These are phyloP conservation scores for Ophiocordyceps australis DNA, from an alignment of 2,329 filamentous ascomycete genomes.

Conservation along the genomic window DNA sequence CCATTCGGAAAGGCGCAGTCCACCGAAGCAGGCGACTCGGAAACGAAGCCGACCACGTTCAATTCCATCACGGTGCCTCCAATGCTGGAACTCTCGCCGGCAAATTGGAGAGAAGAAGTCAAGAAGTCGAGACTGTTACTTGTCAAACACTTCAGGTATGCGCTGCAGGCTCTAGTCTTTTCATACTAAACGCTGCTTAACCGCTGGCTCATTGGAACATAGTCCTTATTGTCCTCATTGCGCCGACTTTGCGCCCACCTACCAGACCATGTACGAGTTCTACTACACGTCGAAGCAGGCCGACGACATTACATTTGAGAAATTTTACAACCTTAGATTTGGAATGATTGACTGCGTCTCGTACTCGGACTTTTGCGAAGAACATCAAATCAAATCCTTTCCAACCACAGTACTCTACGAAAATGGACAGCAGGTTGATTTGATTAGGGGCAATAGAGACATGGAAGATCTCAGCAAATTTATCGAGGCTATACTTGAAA, in stretches of 20 bases:
- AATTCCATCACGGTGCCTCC: slow-evolving; percentile 50
- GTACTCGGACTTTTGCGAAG: slow-evolving; percentile 58
- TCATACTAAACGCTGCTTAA: too few species aligned
- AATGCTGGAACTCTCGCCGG: slow-evolving; percentile 38
- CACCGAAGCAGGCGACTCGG: slow-evolving; percentile 15
- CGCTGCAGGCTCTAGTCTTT: neutral
- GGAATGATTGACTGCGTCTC: slow-evolving; percentile 73
- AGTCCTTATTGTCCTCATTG: slow-evolving; percentile 56
- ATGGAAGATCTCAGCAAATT: slow-evolving; percentile 48
- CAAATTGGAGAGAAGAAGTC: slow-evolving; percentile 37
- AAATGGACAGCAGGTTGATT: slow-evolving; percentile 50
- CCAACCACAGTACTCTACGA: slow-evolving; percentile 70
- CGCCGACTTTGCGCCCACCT: slow-evolving; percentile 61
- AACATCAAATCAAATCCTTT: slow-evolving; percentile 48
- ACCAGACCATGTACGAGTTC: slow-evolving; percentile 87
- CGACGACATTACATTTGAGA: slow-evolving; percentile 44
- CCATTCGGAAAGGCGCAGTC: slow-evolving; percentile 12
- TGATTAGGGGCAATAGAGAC: slow-evolving; percentile 46
- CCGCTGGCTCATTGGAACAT: too few species aligned
- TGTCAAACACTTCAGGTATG: slow-evolving; percentile 51
- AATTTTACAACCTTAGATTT: slow-evolving; percentile 82
- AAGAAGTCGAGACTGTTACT: slow-evolving; percentile 33
- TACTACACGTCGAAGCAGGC: slow-evolving; percentile 75
- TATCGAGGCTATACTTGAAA: slow-evolving; percentile 62
- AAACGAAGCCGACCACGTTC: slow-evolving; percentile 35